Evolutionary conservation across 2,329 filamentous ascomycete genomes (phyloP).

Genomic region (Metarhizium guizhouense): DNA sequence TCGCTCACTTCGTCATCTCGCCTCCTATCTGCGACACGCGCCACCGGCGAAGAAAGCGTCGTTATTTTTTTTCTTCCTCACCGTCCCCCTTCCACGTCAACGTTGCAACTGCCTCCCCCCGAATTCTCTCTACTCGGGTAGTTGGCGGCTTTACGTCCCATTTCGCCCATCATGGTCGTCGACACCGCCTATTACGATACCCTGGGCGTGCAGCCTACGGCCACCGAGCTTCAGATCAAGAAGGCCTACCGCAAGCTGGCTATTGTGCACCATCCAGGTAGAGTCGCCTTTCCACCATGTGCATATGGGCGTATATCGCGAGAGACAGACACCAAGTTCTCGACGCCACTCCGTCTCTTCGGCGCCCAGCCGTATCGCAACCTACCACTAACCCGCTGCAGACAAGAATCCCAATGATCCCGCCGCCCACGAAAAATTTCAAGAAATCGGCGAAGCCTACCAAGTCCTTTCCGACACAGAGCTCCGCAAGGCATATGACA

Average conservation of each 20-base stretch:
- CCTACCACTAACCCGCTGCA: conserved; percentile 21
- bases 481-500: conserved; percentile 87
- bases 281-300: conserved; percentile 11
- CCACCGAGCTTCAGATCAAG: conserved; percentile 88
- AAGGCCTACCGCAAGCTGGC: conserved; percentile 94
- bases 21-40: not conserved
- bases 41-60: not conserved
- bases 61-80: not conserved
- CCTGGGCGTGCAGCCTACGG: conserved; percentile 74
- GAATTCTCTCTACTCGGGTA: not conserved
- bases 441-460: conserved; percentile 69
- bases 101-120: not conserved
- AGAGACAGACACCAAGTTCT: not conserved
- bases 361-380: not conserved
- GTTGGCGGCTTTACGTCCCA: not conserved
- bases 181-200: conserved; percentile 86
- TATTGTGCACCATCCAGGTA: conserved; percentile 85
- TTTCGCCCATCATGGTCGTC: conserved; percentile 59
- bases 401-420: conserved; percentile 98
- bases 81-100: not conserved
- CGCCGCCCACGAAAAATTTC: conserved; percentile 87
- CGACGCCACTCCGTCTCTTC: conserved; percentile 1
- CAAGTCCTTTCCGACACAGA: conserved; percentile 81
- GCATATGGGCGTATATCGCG: not conserved
- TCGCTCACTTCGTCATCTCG: not conserved